These are phyloP conservation scores for Nakaseomyces uthaithaninus DNA, from an alignment of 1,139 yeast species.

Conservation along the genomic window DNA sequence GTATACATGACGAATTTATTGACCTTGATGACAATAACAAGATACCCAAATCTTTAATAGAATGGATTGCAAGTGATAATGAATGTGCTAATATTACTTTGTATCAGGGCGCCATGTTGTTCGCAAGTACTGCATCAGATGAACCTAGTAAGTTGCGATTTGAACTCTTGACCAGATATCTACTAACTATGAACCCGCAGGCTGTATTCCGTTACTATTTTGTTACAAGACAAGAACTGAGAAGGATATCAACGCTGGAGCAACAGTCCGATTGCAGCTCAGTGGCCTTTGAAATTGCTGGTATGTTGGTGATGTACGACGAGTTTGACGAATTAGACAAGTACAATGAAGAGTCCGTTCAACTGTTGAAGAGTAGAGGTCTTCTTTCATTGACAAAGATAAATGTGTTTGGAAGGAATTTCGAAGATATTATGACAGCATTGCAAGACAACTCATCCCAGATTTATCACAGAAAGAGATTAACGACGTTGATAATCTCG, in stretches of 20 bases:
- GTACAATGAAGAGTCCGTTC: slow-evolving; percentile 22
- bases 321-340: slow-evolving; percentile 27
- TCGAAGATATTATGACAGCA: slow-evolving; percentile 12
- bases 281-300: slow-evolving; percentile 32
- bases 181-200: slow-evolving; percentile 35
- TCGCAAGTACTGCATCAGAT: slow-evolving; percentile 43
- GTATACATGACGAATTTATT: slow-evolving; percentile 34
- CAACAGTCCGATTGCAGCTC: slow-evolving; percentile 25
- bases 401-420: slow-evolving; percentile 19
- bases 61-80: slow-evolving; percentile 40
- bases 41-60: slow-evolving; percentile 44
- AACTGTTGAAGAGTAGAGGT: slow-evolving; percentile 24
- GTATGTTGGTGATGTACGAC: slow-evolving; percentile 27
- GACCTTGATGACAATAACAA: slow-evolving; percentile 34
- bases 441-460: slow-evolving; percentile 16
- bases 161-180: slow-evolving; percentile 40
- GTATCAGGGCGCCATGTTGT: slow-evolving; percentile 47
- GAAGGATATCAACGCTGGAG: slow-evolving; percentile 32
- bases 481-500: slow-evolving; percentile 22
- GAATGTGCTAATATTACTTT: slow-evolving; percentile 41
- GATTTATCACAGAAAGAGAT: slow-evolving; percentile 23
- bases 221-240: slow-evolving; percentile 38
- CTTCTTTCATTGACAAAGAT: slow-evolving; percentile 31
- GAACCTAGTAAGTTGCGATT: slow-evolving; percentile 48
- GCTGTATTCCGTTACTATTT: slow-evolving; percentile 40